Base-by-base conservation (phyloP, 2,329 filamentous ascomycete species). In the Colletotrichum horii region DNA sequence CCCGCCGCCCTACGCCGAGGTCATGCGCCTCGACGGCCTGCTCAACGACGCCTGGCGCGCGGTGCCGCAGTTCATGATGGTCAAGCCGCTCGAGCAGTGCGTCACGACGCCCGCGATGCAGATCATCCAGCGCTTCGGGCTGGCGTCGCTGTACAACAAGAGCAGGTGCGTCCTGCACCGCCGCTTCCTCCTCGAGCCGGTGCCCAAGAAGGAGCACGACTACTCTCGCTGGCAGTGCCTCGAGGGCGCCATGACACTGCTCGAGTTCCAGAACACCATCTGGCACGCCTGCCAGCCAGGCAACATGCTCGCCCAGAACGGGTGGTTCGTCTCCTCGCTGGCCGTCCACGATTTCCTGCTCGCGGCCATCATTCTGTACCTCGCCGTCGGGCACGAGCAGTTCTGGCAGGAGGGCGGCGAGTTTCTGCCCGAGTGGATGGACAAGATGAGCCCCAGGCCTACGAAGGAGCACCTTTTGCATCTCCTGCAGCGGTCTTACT, bases 281-380 rank as follows among this genome's bases (percentile, higher is more conserved):
- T 87, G 87, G 80, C 83, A 88, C 66, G 88, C 87, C 2, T 86
- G 84, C 4, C 86, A 87, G 71, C 90, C 91, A 0, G 91, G 91
- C 2, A 89, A 89, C 8, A 83, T 90, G 30, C 82, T 93, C 16
- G 84, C 85, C 76, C 83, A 86, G 34, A 87, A 89, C 48, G 86
- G 87, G 7, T 92, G 91, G 89, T 92, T 92, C 78, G 81, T 92
- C 24, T 89, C 88, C 4, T 89, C 89, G 1, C 82, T 93, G 6
- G 87, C 89, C 14, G 87, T 91, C 67, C 90, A 92, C 66, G 91
- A 93, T 79, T 93, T 91, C 66, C 83, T 93, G 67, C 86, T 93
- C 4, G 91, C 91, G 0, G 88, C 89, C 70, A 91, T 92, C 87
- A 87, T 93, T 16, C 79, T 93, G 5, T 93, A 90, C 76, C 83